phyloP scores from a whole-genome alignment of 1,139 yeast species.

The Meyerozyma guilliermondii region DNA sequence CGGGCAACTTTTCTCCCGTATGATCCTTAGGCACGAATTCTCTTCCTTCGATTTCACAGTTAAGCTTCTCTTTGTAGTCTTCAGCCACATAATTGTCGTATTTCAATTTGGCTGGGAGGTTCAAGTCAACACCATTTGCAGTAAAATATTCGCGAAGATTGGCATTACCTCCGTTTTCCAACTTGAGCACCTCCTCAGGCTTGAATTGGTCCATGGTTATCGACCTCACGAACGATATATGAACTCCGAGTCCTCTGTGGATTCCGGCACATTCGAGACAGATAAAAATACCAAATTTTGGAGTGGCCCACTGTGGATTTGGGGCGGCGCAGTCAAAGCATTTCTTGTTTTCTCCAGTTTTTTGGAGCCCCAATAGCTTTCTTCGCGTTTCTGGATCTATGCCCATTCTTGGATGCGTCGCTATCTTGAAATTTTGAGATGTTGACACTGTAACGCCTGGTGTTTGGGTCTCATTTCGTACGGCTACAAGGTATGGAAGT shows the following conservation, averaged over 20 bases:
- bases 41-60: conserved; percentile 69
- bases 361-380: conserved; percentile 73
- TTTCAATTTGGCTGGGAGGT: conserved; percentile 63
- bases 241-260: conserved; percentile 96
- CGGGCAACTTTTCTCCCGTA: conserved; percentile 44
- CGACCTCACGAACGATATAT: conserved; percentile 91
- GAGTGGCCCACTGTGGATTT: conserved; percentile 99
- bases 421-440: conserved; percentile 1
- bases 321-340: conserved; percentile 95
- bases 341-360: conserved; percentile 74
- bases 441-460: not conserved
- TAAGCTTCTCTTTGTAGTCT: conserved; percentile 80
- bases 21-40: conserved; percentile 68
- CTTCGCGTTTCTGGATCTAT: conserved; percentile 90
- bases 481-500: not conserved
- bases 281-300: conserved; percentile 92
- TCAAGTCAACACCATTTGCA: conserved; percentile 66
- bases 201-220: conserved; percentile 98
- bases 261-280: conserved; percentile 97
- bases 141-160: conserved; percentile 65
- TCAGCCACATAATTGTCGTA: conserved; percentile 90
- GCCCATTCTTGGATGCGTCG: conserved; percentile 40
- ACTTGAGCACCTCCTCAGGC: conserved; percentile 79
- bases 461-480: not conserved
- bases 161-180: conserved; percentile 95